A percentile compares a stretch with the other conserved stretches of the same genome.
Evolutionary conservation across 164 flowering plant species (phyloP).

Genomic region (Chloranthus sessilifolius): DNA sequence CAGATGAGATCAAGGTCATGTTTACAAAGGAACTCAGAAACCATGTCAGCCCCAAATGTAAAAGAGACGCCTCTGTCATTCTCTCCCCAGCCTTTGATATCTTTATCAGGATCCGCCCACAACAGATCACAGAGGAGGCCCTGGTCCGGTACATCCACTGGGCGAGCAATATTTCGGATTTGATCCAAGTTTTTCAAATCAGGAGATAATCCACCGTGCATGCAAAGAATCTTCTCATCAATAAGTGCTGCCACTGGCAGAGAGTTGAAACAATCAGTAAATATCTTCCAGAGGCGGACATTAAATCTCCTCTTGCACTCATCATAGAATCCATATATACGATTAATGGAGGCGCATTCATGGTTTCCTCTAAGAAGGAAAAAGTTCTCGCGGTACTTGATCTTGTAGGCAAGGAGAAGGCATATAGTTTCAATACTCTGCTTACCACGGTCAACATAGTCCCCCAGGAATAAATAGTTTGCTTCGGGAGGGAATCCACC

Average conservation of each 20-base stretch:
- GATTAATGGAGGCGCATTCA: slow-evolving; percentile 59
- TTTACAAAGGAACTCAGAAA: slow-evolving; percentile 49
- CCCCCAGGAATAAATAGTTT: slow-evolving; percentile 57
- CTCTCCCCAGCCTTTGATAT: slow-evolving; percentile 56
- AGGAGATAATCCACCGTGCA: slow-evolving; percentile 71
- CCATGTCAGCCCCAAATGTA: slow-evolving; percentile 59
- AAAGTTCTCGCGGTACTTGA: slow-evolving; percentile 54
- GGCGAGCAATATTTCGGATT: slow-evolving; percentile 57
- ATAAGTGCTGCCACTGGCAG: slow-evolving; percentile 60
- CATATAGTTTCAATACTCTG: slow-evolving; percentile 68
- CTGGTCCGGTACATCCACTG: slow-evolving; percentile 60
- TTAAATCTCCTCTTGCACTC: slow-evolving; percentile 65
- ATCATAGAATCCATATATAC: slow-evolving; percentile 57
- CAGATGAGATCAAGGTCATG: slow-evolving; percentile 65
- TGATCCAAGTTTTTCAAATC: slow-evolving; percentile 52
- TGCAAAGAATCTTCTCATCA: slow-evolving; percentile 60
- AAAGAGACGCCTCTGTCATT: slow-evolving; percentile 63
- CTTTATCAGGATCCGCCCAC: slow-evolving; percentile 65
- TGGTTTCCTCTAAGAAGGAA: slow-evolving; percentile 63
- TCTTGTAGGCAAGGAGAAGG: slow-evolving; percentile 57
- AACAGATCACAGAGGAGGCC: slow-evolving; percentile 61
- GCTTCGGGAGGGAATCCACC: slow-evolving; percentile 62
- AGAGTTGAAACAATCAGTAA: slow-evolving; percentile 59
- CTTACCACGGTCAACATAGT: slow-evolving; percentile 69
- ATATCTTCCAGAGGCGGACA: slow-evolving; percentile 50